A percentile compares a stretch with the other conserved stretches of the same genome.
Evolutionary conservation across 306 rosid genomes (phyloP).

Genomic region (Cotoneaster glaucophyllus): DNA sequence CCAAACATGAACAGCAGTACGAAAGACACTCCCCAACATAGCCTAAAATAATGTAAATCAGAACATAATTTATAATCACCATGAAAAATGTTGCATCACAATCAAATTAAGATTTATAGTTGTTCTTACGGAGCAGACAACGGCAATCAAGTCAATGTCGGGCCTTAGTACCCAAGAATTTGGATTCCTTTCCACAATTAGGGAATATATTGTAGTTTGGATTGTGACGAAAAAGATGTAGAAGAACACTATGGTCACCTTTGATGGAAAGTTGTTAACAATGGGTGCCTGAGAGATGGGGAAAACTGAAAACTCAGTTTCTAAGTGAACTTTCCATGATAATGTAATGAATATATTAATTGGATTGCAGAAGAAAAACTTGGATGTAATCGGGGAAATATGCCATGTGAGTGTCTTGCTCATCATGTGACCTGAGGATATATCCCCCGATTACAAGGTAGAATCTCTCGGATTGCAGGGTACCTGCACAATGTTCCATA

Average conservation of each 20-base stretch:
- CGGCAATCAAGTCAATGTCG: background rate
- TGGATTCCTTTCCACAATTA: background rate
- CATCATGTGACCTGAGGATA: too few species aligned
- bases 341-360: too few species aligned
- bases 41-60: slow-evolving; percentile 4
- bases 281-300: background rate
- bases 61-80: background rate
- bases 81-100: background rate
- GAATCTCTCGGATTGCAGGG: background rate
- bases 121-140: slow-evolving; percentile 19
- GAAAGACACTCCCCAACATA: slow-evolving; percentile 11
- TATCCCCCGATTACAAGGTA: too few species aligned
- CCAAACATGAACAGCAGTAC: slow-evolving; percentile 21
- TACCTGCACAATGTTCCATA: slow-evolving; percentile 30
- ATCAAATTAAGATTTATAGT: background rate
- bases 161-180: slow-evolving; percentile 9
- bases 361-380: too few species aligned
- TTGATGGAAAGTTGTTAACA: background rate
- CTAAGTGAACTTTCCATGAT: background rate
- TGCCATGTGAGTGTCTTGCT: too few species aligned
- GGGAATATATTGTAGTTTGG: background rate
- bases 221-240: slow-evolving; percentile 1
- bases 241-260: background rate
- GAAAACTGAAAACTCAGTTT: too few species aligned
- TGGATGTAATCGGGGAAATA: too few species aligned